Conservation (phyloP, 768 basidiomycete genomes). For the Lactarius sanguifluus region DNA sequence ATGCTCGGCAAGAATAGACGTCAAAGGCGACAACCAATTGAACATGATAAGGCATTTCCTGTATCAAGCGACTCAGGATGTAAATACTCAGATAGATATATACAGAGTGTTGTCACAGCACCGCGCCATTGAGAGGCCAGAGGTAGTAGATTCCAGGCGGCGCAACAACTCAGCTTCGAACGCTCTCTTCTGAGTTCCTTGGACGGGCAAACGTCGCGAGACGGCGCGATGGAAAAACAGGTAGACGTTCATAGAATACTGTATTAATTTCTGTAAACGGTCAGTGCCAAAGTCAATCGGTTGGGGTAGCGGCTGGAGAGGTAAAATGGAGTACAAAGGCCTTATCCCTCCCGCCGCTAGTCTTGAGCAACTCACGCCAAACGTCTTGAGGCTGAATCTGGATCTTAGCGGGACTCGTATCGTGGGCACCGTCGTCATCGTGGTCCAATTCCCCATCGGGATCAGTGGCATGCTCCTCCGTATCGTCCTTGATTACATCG, state of each 20-base stretch:
- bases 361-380: slow-evolving; percentile 77
- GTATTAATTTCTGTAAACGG: slow-evolving; percentile 71
- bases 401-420: slow-evolving; percentile 38
- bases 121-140: slow-evolving; percentile 77
- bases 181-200: slow-evolving; percentile 44
- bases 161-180: slow-evolving; percentile 60
- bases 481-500: slow-evolving; percentile 44
- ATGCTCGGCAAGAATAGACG: slow-evolving; percentile 68
- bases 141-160: slow-evolving; percentile 60
- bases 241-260: slow-evolving; percentile 77
- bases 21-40: slow-evolving; percentile 81
- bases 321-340: slow-evolving; percentile 60
- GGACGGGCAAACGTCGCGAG: slow-evolving; percentile 47
- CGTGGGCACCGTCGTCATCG: slow-evolving; percentile 36
- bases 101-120: slow-evolving; percentile 35
- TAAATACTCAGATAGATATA: slow-evolving; percentile 1
- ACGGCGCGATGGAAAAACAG: slow-evolving; percentile 65
- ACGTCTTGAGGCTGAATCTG: slow-evolving; percentile 63
- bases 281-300: slow-evolving; percentile 3
- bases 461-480: slow-evolving; percentile 28
- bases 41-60: slow-evolving; percentile 82
- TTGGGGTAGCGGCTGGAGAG: slow-evolving; percentile 2
- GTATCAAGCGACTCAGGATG: slow-evolving; percentile 18
- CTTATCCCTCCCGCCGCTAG: slow-evolving; percentile 81
- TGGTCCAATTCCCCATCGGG: slow-evolving; percentile 37